Percentiles rank a stretch among this genome's conserved stretches.
Conservation (phyloP, 2,329 filamentous ascomycete species). For the Aschersonia sp. region DNA sequence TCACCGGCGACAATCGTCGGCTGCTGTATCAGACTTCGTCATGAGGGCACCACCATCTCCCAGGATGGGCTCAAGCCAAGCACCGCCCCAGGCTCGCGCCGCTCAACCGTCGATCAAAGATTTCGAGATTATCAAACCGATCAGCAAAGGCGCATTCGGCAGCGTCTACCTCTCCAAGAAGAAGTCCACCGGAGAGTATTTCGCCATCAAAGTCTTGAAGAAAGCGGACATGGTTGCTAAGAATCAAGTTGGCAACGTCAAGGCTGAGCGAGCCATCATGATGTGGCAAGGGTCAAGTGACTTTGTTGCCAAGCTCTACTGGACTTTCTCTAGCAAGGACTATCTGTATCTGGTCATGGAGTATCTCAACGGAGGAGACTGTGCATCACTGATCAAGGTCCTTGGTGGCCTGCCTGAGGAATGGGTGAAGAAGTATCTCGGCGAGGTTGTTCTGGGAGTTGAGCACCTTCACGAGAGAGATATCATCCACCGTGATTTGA, state of each 20-base stretch:
- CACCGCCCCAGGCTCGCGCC: slow-evolving; percentile 72
- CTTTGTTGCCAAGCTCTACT: slow-evolving; percentile 97
- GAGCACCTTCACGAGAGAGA: slow-evolving; percentile 89
- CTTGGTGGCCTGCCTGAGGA: slow-evolving; percentile 86
- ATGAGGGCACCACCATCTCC: slow-evolving; percentile 69
- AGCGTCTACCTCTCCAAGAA: slow-evolving; percentile 98
- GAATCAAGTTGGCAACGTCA: slow-evolving; percentile 98
- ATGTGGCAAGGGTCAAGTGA: slow-evolving; percentile 99
- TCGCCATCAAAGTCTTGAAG: slow-evolving; percentile 94
- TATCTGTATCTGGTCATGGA: slow-evolving; percentile 99
- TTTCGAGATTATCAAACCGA: slow-evolving; percentile 98
- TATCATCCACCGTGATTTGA: slow-evolving; percentile 92
- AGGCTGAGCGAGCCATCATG: slow-evolving; percentile 97
- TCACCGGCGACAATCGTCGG: slow-evolving; percentile 83
- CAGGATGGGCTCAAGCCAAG: slow-evolving; percentile 58
- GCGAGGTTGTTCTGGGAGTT: slow-evolving; percentile 91
- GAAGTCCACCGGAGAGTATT: slow-evolving; percentile 96
- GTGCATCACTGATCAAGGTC: slow-evolving; percentile 89
- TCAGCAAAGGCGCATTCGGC: slow-evolving; percentile 96
- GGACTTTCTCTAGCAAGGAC: slow-evolving; percentile 99
- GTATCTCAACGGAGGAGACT: slow-evolving; percentile 94
- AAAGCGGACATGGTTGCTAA: slow-evolving; percentile 99
- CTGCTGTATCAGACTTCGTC: slow-evolving; percentile 58
- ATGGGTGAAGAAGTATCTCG: slow-evolving; percentile 96
- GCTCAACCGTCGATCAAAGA: slow-evolving; percentile 96